These are phyloP conservation scores for Torulaspora globosa DNA, from an alignment of 1,139 yeast species.

Conservation along the genomic window DNA sequence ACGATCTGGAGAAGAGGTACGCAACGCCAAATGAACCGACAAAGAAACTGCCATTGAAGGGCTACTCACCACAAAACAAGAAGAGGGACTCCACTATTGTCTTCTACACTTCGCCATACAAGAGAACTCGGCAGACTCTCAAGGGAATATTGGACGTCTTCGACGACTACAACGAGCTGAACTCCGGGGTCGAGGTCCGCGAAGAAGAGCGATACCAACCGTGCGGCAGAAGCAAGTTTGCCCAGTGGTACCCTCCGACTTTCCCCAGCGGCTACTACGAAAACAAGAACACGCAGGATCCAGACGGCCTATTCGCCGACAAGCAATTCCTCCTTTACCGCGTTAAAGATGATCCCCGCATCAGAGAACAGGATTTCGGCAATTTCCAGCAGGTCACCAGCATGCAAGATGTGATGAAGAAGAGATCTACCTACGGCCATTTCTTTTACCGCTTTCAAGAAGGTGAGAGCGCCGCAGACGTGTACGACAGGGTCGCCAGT, in stretches of 20 bases:
- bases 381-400: constrained; percentile 64
- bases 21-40: constrained; percentile 14
- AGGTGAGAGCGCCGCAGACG: constrained; percentile 96
- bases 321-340: constrained; percentile 47
- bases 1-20: constrained; percentile 23
- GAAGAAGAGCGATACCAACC: constrained; percentile 21
- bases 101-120: constrained; percentile 78
- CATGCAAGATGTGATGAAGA: constrained; percentile 69
- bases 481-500: constrained; percentile 82
- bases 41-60: constrained; percentile 15
- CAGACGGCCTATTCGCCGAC: constrained; percentile 19
- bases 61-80: constrained; percentile 16
- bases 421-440: constrained; percentile 82
- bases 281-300: constrained; percentile 20
- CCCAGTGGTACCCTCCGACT: constrained; percentile 21
- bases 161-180: constrained; percentile 36
- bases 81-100: constrained; percentile 34
- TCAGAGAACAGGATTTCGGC: constrained; percentile 93
- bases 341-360: constrained; percentile 78
- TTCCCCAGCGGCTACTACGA: constrained; percentile 30
- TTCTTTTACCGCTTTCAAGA: constrained; percentile 87
- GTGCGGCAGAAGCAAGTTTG: constrained; percentile 17
- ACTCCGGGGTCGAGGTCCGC: constrained; percentile 20
- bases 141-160: constrained; percentile 60
- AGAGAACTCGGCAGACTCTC: constrained; percentile 74